Percentiles rank a stretch among this genome's conserved stretches.
These are phyloP conservation scores for Podila clonocystis DNA, from an alignment of 192 early-diverging fungal genomes.

Conservation along the genomic window DNA sequence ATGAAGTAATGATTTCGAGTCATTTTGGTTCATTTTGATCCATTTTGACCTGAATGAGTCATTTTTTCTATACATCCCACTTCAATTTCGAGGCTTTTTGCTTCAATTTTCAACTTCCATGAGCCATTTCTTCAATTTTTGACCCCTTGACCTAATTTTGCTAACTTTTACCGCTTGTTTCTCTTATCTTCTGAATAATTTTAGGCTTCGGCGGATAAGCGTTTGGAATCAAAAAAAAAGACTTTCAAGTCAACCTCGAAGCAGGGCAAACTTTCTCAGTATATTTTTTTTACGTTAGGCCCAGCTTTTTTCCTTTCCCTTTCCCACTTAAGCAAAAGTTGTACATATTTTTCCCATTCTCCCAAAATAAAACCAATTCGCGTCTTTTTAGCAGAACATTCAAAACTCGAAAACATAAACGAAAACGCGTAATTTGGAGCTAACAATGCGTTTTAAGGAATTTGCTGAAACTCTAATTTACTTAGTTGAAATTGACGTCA, in stretches of 20 bases:
- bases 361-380: background rate
- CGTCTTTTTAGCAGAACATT: background rate
- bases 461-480: too few species aligned
- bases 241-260: background rate
- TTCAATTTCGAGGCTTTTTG: background rate
- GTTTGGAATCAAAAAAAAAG: background rate
- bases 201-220: conserved; percentile 1
- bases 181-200: background rate
- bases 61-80: background rate
- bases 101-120: background rate
- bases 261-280: background rate
- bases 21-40: background rate
- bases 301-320: background rate
- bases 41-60: background rate
- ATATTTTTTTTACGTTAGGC: background rate
- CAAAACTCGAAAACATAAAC: background rate
- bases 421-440: background rate
- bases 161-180: background rate
- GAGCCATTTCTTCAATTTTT: background rate
- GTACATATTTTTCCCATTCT: background rate
- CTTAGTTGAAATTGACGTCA: too few species aligned
- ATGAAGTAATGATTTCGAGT: background rate
- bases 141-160: background rate
- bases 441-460: too few species aligned
- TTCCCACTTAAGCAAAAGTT: conserved; percentile 5